Evolutionary conservation across 2,329 filamentous ascomycete species (phyloP).

Genomic region (Aspergillus fumigatiaffinis): DNA sequence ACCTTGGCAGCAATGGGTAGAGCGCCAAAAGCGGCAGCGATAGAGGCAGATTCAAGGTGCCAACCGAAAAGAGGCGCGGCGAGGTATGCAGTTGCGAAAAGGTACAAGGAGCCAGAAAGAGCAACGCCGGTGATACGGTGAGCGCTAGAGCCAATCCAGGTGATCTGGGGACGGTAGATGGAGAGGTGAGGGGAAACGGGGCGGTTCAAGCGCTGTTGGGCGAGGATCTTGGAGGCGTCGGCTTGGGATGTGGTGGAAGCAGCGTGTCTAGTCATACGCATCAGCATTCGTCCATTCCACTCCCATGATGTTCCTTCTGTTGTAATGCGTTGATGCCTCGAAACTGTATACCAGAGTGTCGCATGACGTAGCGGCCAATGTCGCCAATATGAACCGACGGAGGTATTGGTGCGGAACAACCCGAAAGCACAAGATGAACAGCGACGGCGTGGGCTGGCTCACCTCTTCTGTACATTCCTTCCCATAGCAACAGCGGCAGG

Average conservation of each 20-base stretch:
- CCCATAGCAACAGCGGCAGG: slow-evolving; percentile 43
- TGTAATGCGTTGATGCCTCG: not conserved
- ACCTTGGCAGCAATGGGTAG: slow-evolving; percentile 59
- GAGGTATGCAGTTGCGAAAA: slow-evolving; percentile 77
- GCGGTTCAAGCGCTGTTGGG: slow-evolving; percentile 72
- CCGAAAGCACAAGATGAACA: not conserved
- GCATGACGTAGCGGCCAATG: slow-evolving; percentile 26
- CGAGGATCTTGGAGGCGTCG: slow-evolving; percentile 58
- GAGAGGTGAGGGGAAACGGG: slow-evolving; percentile 79
- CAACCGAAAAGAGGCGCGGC: slow-evolving; percentile 70
- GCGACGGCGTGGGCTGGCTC: slow-evolving; percentile 13
- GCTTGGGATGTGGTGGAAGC: slow-evolving; percentile 27
- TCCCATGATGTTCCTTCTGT: not conserved
- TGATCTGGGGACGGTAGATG: slow-evolving; percentile 85
- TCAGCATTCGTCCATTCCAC: not conserved
- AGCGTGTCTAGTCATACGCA: slow-evolving; percentile 24
- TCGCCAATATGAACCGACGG: not conserved
- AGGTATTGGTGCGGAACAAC: not conserved
- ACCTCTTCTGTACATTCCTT: slow-evolving; percentile 44
- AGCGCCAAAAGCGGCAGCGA: slow-evolving; percentile 62
- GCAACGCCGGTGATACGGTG: slow-evolving; percentile 79
- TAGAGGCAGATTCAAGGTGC: slow-evolving; percentile 61
- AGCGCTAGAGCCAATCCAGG: slow-evolving; percentile 71
- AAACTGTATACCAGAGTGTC: not conserved
- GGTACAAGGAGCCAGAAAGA: slow-evolving; percentile 71